phyloP scores from a whole-genome alignment of 2,329 filamentous ascomycete species.

The Colletotrichum sp. region DNA sequence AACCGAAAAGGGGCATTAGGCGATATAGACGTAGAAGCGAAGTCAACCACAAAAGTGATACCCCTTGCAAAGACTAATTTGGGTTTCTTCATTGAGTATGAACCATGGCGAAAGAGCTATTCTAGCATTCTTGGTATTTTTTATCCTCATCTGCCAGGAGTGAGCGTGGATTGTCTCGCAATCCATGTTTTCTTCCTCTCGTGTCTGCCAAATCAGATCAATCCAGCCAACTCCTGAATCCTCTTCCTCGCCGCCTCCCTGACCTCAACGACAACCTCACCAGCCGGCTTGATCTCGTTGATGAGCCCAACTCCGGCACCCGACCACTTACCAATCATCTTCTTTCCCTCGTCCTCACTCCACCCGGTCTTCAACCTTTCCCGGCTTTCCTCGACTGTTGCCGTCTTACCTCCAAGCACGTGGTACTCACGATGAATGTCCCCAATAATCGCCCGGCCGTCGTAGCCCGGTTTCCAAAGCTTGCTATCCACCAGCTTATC shows the following conservation, averaged over 20 bases:
- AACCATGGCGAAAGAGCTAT: background rate
- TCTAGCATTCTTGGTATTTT: background rate
- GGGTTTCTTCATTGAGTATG: background rate
- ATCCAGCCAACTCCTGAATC: conserved; percentile 32
- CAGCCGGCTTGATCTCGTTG: conserved; percentile 43
- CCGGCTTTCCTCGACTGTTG: conserved; percentile 41
- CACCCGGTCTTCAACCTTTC: conserved; percentile 42
- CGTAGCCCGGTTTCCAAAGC: conserved; percentile 48
- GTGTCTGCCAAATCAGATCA: conserved; percentile 3
- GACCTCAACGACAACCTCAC: conserved; percentile 47
- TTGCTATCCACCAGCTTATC: conserved; percentile 41
- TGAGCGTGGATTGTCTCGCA: background rate
- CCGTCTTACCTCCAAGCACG: conserved; percentile 13
- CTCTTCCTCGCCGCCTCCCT: conserved; percentile 39
- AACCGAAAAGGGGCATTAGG: conserved; percentile 42
- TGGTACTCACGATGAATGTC: conserved; percentile 45
- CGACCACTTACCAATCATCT: conserved; percentile 42
- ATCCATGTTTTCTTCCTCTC: background rate
- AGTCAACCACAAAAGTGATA: background rate
- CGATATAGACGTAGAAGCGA: background rate
- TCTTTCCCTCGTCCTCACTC: conserved; percentile 34
- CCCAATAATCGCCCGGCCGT: conserved; percentile 47
- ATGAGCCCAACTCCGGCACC: conserved; percentile 52
- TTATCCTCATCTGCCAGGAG: background rate
- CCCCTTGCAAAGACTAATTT: background rate